Base-by-base conservation (phyloP, 495 filamentous ascomycete species). In the Talaromyces borbonicus region DNA sequence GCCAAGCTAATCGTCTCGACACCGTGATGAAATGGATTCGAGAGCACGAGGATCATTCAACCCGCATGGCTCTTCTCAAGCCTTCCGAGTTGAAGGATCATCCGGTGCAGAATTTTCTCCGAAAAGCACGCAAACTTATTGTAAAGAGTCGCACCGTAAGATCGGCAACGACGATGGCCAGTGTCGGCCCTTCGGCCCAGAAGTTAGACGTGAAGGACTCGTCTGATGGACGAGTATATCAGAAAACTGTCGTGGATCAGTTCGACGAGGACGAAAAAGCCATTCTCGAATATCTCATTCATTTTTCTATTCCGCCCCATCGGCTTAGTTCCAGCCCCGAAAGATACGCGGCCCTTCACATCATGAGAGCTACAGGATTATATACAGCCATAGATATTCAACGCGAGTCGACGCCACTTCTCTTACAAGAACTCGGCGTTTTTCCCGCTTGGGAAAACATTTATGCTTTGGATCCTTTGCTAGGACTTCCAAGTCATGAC, bases 371-470 rank as follows among this genome's bases (percentile, higher is more conserved):
- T 1, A 73, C 80, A 4, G 77, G 74, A 3, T 72, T 83, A 54
- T 97, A 97, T 57, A 63, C 67, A 22, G 73, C 74, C 3, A 61
- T 74, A 36, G 63, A 66, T 9, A 59, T 87, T n/a, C 68, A 74
- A 42, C 49, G 60, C 11, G 55, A 65, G 4, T 78, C 75, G 3
- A 84, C 73, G 5, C 81, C 75, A 56, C 69, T 83, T 7, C 85
- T 95, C 47, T 60, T 96, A 25, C 84, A 94, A 52, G 92, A 98
- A 61, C 68, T 96, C 19, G 92, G 90, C 4, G 81, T 83, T 22
- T 72, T 93, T 43, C 56, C 77, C 2, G 85, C 87, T 0, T 95
- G 87, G 83, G 85, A 93, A 51, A 83, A 90, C 53, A 62, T 73
- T 14, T 62, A 73, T n/a, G 61, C 80, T 0, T 79, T 84, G 50